Evolutionary conservation across 2,329 filamentous ascomycete genomes (phyloP).

Genomic region (Fusarium domesticum): DNA sequence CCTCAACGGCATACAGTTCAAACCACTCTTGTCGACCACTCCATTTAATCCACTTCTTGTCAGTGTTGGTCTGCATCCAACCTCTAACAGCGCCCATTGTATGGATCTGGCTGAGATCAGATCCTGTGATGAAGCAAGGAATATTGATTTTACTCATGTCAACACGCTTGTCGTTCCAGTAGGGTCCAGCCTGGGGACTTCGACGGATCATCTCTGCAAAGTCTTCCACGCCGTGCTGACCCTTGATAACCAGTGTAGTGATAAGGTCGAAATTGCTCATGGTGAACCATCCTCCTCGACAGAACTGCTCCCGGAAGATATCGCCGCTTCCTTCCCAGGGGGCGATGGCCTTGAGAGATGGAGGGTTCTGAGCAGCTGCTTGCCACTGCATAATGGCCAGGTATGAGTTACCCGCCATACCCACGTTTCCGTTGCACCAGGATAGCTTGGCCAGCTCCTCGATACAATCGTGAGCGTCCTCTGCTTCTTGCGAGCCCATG

Average conservation of each 20-base stretch:
- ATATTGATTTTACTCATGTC: constrained; percentile 16
- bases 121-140: constrained; percentile 18
- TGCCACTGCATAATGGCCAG: constrained; percentile 26
- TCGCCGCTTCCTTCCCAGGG: constrained; percentile 16
- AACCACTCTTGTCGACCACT: constrained; percentile 21
- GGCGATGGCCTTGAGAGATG: constrained; percentile 15
- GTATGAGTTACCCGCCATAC: constrained; percentile 33
- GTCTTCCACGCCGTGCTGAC: constrained; percentile 2
- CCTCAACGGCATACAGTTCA: constrained; percentile 6
- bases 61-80: constrained; percentile 18
- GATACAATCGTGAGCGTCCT: constrained; percentile 23
- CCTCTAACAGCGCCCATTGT: constrained; percentile 23
- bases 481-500: constrained; percentile 15
- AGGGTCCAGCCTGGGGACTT: neutral
- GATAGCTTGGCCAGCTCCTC: constrained; percentile 29
- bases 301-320: constrained; percentile 13
- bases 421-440: constrained; percentile 34
- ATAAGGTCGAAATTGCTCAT: constrained; percentile 11
- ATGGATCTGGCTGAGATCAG: constrained; percentile 23
- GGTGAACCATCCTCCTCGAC: constrained; percentile 11
- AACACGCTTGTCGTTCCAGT: constrained; percentile 14
- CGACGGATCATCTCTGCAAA: constrained; percentile 9
- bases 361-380: constrained; percentile 14
- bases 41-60: constrained; percentile 25
- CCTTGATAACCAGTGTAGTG: constrained; percentile 5